Evolutionary conservation across 2,329 filamentous ascomycete species (phyloP).

Genomic region (Fusarium marasasianum): DNA sequence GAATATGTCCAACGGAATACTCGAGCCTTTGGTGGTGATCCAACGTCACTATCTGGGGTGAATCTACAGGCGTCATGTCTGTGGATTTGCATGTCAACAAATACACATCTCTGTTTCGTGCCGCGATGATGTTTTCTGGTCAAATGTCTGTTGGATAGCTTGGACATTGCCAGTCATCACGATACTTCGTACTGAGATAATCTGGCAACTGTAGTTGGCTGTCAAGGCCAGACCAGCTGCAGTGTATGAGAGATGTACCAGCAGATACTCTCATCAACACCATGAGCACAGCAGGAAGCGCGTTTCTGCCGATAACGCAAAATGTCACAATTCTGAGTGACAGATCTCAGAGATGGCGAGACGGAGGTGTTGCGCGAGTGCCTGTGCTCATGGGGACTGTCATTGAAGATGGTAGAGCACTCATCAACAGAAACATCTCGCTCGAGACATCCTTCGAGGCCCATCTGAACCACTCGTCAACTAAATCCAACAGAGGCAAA

Average conservation of each 20-base stretch:
- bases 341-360: conserved; percentile 34
- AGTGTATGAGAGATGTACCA: conserved; percentile 35
- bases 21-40: conserved; percentile 41
- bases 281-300: neutral
- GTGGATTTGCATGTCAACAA: conserved; percentile 41
- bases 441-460: conserved; percentile 30
- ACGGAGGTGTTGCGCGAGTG: conserved; percentile 25
- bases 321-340: conserved; percentile 24
- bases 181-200: conserved; percentile 24
- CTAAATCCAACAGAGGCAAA: conserved; percentile 2
- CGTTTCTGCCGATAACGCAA: conserved; percentile 29
- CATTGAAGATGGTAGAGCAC: conserved; percentile 35
- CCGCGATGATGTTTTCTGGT: conserved; percentile 43
- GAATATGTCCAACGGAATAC: conserved; percentile 42
- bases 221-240: conserved; percentile 14
- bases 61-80: conserved; percentile 47
- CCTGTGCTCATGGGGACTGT: conserved; percentile 41
- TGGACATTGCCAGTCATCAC: neutral
- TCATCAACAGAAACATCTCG: conserved; percentile 38
- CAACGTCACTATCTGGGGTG: conserved; percentile 44
- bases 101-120: conserved; percentile 38
- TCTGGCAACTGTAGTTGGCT: conserved; percentile 28
- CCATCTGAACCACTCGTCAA: conserved; percentile 13
- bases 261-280: conserved; percentile 23
- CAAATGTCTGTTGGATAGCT: conserved; percentile 42